These are phyloP conservation scores for Fusarium nodosum DNA, from an alignment of 2,329 filamentous ascomycete genomes.

Conservation along the genomic window DNA sequence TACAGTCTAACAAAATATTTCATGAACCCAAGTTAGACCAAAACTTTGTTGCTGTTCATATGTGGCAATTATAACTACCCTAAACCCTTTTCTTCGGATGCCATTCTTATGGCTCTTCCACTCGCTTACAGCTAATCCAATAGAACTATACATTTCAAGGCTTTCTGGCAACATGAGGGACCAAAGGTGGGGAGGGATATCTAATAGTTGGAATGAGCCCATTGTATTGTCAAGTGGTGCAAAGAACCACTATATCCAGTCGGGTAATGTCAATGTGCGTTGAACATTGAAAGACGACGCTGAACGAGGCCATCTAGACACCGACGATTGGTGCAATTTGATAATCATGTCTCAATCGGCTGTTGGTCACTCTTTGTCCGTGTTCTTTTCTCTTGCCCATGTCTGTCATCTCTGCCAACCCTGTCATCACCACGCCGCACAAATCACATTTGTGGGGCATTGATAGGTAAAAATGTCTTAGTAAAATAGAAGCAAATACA, in stretches of 20 bases:
- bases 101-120: too few relatives aligned
- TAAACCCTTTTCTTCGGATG: conserved; percentile 47
- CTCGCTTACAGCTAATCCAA: too few relatives aligned
- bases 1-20: conserved; percentile 51
- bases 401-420: not conserved
- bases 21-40: not conserved
- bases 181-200: too few relatives aligned
- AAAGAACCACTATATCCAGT: too few relatives aligned
- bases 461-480: not conserved
- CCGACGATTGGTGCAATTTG: not conserved
- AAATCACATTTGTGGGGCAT: not conserved
- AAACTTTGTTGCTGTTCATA: conserved; percentile 50
- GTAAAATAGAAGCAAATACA: not conserved
- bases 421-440: not conserved
- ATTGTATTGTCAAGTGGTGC: too few relatives aligned
- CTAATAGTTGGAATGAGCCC: too few relatives aligned
- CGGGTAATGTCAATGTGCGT: conserved; percentile 28
- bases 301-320: conserved; percentile 36
- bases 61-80: conserved; percentile 48
- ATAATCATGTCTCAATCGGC: too few relatives aligned
- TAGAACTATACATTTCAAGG: too few relatives aligned
- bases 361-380: too few relatives aligned
- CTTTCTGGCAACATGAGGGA: too few relatives aligned
- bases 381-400: not conserved
- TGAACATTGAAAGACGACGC: conserved; percentile 40